Evolutionary conservation across 202 grass and related monocot genomes (phyloP).

Genomic region (Tripidium arundinaceum): DNA sequence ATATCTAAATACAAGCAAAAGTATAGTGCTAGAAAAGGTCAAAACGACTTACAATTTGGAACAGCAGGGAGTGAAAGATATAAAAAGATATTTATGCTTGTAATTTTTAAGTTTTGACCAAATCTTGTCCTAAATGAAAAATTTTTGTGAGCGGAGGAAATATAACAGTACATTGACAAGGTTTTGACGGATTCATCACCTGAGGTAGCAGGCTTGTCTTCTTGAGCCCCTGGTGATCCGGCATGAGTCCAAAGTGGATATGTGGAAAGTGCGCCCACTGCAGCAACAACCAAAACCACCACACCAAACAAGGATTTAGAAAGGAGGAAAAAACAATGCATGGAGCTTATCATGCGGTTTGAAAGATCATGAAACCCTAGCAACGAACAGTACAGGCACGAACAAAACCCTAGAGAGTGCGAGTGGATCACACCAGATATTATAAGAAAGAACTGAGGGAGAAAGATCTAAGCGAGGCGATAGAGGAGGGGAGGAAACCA

Average conservation of each 20-base stretch:
- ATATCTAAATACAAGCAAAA: no score
- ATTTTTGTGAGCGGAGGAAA: no score
- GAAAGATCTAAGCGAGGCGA: conserved; percentile 1
- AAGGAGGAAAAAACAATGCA: neutral
- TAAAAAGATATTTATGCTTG: neutral
- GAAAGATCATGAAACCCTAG: neutral
- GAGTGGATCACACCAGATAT: neutral
- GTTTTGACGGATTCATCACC: conserved; percentile 43
- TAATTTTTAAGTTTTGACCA: neutral
- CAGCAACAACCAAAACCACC: conserved; percentile 36
- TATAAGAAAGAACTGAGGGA: neutral
- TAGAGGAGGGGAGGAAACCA: neutral
- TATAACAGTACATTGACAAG: neutral
- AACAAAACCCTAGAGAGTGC: conserved; percentile 39
- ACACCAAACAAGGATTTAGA: conserved; percentile 42
- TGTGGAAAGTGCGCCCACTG: conserved; percentile 99
- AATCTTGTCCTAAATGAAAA: neutral
- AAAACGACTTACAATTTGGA: neutral
- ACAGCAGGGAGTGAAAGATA: no score
- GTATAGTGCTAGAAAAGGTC: no score
- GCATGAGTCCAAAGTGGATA: conserved; percentile 98
- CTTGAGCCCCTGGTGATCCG: conserved; percentile 80
- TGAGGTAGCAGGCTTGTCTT: conserved; percentile 69
- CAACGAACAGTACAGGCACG: neutral
- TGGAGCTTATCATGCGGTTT: neutral